Evolutionary conservation across 306 rosid species (phyloP).

Genomic region (Quercus variabilis): DNA sequence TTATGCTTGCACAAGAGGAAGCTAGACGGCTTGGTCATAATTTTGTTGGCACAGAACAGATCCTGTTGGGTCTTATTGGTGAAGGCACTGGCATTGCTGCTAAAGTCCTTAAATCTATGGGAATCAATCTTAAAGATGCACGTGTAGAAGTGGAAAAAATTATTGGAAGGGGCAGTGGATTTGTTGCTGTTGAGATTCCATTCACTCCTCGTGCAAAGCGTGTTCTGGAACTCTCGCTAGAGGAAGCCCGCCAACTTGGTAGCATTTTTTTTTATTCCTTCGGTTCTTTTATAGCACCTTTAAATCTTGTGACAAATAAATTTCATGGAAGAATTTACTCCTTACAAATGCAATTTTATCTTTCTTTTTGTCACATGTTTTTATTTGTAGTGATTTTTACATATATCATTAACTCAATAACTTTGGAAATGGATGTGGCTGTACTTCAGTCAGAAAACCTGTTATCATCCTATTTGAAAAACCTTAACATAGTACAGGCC

Average conservation of each 20-base stretch:
- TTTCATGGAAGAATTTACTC: background rate
- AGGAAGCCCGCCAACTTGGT: conserved; percentile 99
- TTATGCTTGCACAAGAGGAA: conserved; percentile 99
- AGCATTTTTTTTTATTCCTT: conserved; percentile 1
- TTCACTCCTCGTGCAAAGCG: conserved; percentile 99
- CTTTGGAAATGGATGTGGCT: background rate
- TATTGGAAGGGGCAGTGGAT: conserved; percentile 98
- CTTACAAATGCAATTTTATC: background rate
- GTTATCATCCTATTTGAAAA: background rate
- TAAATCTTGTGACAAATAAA: background rate
- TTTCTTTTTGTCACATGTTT: background rate
- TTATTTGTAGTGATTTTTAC: background rate
- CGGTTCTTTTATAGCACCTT: background rate
- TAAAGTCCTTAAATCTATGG: conserved; percentile 95
- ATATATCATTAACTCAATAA: background rate
- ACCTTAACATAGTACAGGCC: background rate
- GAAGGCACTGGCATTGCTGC: conserved; percentile 99
- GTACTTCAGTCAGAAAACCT: background rate
- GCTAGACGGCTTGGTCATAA: conserved; percentile 98
- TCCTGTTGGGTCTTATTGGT: conserved; percentile 95
- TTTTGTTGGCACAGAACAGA: conserved; percentile 98
- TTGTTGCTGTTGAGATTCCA: conserved; percentile 97
- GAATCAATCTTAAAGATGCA: conserved; percentile 94
- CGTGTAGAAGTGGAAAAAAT: conserved; percentile 99
- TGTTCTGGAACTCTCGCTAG: conserved; percentile 91